Base-by-base conservation (phyloP, 78 protist genomes). In the Acrasis kona region DNA sequence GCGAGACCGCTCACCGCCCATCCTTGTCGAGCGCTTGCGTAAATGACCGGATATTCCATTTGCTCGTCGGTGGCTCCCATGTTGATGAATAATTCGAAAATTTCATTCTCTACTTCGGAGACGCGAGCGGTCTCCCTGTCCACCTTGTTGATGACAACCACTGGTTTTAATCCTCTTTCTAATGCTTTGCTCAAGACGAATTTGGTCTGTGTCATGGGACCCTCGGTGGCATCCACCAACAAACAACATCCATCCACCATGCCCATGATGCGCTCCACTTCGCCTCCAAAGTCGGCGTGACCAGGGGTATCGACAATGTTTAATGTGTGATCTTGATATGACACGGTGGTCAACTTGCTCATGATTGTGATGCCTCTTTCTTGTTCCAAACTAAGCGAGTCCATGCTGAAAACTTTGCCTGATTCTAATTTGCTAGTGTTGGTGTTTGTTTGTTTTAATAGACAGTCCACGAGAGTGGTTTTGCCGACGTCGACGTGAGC, bases 241-340 rank as follows among this genome's bases (percentile, higher is more conserved):
- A 94, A 87, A 1, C 89, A 79, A 1, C 89, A 88, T 35, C 94
- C 94, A 30, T 90, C 94, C 27, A 90, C 94, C 79, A 90, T 83
- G 19, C 75, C 32, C 42, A 90, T 32, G 2, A 79, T 83, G 29
- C 94, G 94, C 78, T 90, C 94, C 1, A 89, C 95, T 65, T 91
- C 95, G 64, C 95, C 95, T 39, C 91, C 90, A 34, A 91, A 91
- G 78, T 91, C 95, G 36, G 89, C 91, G 83, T 91, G 95, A 41
- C 95, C 95, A 57, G 95, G 95, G 32, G 95, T 91, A 74, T 91
- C 95, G 64, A 88, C 89, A 61, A 85, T 82, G 76, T 89, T 91
- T 41, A 89, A 70, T 34, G 58, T 38, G n/a, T 77, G 70, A 42
- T 98, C 98, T 27, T 98, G 98, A 57, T 96, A 96, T n/a, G 96